phyloP scores from a whole-genome alignment of 1,139 yeast genomes.

The Pneumocystis canis region DNA sequence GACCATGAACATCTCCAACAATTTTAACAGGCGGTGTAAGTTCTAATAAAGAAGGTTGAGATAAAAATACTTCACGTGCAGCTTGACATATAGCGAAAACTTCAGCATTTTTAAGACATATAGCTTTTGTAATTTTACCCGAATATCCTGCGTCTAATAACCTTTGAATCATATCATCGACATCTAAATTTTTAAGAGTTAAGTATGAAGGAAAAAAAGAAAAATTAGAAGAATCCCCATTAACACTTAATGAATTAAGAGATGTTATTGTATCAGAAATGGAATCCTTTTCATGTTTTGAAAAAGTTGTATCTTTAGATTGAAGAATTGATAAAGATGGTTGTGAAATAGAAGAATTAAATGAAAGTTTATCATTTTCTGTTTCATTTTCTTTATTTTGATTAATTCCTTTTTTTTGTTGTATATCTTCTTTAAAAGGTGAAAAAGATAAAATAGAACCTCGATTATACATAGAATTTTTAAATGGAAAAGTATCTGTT shows the following conservation, averaged over 20 bases:
- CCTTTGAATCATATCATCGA: slow-evolving; percentile 80
- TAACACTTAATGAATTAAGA: slow-evolving; percentile 5
- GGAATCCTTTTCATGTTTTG: slow-evolving; percentile 9
- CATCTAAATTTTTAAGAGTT: slow-evolving; percentile 25
- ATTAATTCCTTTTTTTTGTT: not conserved
- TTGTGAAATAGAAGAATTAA: slow-evolving; percentile 1
- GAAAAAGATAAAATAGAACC: not conserved
- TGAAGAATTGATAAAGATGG: slow-evolving; percentile 10
- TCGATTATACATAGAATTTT: not conserved
- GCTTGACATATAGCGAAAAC: slow-evolving; percentile 72
- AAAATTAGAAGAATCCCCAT: slow-evolving; percentile 1
- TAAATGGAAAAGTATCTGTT: not conserved
- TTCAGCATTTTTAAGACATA: slow-evolving; percentile 76
- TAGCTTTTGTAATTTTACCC: slow-evolving; percentile 78
- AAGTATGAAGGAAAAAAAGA: slow-evolving; percentile 7
- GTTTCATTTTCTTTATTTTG: not conserved
- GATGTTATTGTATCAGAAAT: slow-evolving; percentile 9
- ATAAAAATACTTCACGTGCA: slow-evolving; percentile 73
- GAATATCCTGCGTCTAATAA: slow-evolving; percentile 88
- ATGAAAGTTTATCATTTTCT: not conserved
- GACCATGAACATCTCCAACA: slow-evolving; percentile 97
- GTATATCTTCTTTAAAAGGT: not conserved
- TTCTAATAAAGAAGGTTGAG: slow-evolving; percentile 80
- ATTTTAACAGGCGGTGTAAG: slow-evolving; percentile 90
- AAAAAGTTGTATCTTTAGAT: slow-evolving; percentile 13